phyloP scores from a whole-genome alignment of 2,329 filamentous ascomycete genomes.

The Ascocoryne sarcoides region DNA sequence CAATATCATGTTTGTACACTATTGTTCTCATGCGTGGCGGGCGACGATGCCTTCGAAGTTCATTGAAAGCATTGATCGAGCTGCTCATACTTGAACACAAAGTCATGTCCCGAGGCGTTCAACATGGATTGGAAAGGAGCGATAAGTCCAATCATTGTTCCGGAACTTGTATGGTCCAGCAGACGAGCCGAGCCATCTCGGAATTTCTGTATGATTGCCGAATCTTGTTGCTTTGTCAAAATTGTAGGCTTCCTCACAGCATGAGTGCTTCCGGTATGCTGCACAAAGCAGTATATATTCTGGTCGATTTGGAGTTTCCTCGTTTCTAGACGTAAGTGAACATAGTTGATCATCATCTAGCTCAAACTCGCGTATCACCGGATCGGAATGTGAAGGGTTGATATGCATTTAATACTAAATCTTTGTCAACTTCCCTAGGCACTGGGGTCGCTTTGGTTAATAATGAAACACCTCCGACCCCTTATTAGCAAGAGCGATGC shows the following conservation, averaged over 20 bases:
- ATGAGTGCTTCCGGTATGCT: background rate
- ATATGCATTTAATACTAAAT: conserved; percentile 85
- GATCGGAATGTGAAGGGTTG: conserved; percentile 54
- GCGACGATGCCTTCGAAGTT: conserved; percentile 84
- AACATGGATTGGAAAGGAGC: conserved; percentile 76
- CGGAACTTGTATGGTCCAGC: conserved; percentile 58
- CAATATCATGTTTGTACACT: conserved; percentile 8
- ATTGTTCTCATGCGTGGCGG: conserved; percentile 64
- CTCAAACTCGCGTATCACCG: conserved; percentile 85
- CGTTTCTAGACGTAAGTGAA: conserved; percentile 51
- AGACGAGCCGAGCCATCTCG: conserved; percentile 72
- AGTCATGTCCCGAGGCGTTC: conserved; percentile 87
- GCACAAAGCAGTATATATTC: conserved; percentile 52
- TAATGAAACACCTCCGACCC: conserved; percentile 82
- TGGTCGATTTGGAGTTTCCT: conserved; percentile 51
- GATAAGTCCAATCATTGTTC: conserved; percentile 63
- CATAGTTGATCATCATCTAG: conserved; percentile 65
- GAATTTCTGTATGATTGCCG: conserved; percentile 76
- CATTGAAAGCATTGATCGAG: conserved; percentile 76
- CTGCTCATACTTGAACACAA: conserved; percentile 94
- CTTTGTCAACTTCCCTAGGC: conserved; percentile 46
- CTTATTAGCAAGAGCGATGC: conserved; percentile 63
- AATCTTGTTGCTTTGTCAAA: conserved; percentile 83
- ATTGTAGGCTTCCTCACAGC: conserved; percentile 66
- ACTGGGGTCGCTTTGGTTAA: conserved; percentile 50